Base-by-base conservation (phyloP, 306 rosid genomes). In the Hippophae gyantsensis region DNA sequence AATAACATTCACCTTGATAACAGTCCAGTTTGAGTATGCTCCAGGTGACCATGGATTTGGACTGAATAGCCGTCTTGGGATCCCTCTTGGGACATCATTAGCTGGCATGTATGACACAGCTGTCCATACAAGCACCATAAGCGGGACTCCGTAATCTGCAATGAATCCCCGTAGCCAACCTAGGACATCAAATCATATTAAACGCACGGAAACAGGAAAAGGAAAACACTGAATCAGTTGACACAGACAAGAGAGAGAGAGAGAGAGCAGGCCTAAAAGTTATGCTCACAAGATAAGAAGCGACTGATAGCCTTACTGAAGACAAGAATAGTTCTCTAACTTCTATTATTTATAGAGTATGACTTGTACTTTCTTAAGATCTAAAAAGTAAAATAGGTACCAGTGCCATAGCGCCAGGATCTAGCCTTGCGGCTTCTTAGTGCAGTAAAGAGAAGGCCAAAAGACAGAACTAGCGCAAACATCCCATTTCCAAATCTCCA, bases 401-500 rank as follows among this genome's bases (percentile, higher is more conserved):
- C 97, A 66, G 97, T 67, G 56, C 95, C 97, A 66, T 87, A 90
- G 60, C 95, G 94, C 97, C 97, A 90, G 13, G 89, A 83, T 84
- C 97, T 82, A 66, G 97, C 95, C 63, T 84, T 90, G 57, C 97
- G 95, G 73, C 97, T 90, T 75, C 65, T 73, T 14, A 90, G 77
- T 62, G 90, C 94, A 10, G 94, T 90, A 26, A 73, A 74, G 62
- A 87, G 95, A 64, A 90, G 97, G 70, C 97, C 95, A 32, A 90
- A 90, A 27, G 97, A 87, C 45, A 90, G 74, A 73, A 90, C 94
- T 62, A 90, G 73, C 5, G 95, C 97, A 79, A 90, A 90, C 97
- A 87, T 90, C 74, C 97, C 97, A 78, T 90, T 90, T 62, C 97
- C 97, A 74, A 90, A 90, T 54, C 81, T 74, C 97, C 97, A 90